phyloP scores from a whole-genome alignment of 768 basidiomycete species.

The Pulveroboletus sp. region DNA sequence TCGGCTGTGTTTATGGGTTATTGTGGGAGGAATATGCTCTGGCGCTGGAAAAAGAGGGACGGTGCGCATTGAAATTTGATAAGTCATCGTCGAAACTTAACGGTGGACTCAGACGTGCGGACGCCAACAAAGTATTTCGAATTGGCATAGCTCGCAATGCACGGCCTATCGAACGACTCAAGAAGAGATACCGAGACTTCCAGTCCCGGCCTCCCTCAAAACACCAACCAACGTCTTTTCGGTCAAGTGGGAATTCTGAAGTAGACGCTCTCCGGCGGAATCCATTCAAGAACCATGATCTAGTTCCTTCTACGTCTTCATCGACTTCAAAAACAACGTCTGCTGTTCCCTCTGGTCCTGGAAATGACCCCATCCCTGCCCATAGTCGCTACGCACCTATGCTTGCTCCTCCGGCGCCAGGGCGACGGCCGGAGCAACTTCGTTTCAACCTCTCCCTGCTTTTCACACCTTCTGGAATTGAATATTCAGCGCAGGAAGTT shows the following conservation, averaged over 20 bases:
- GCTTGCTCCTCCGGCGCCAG: conserved; percentile 63
- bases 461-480: conserved; percentile 70
- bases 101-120: conserved; percentile 46
- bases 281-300: conserved; percentile 35
- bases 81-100: conserved; percentile 4
- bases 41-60: conserved; percentile 67
- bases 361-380: conserved; percentile 32
- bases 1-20: conserved; percentile 71
- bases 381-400: conserved; percentile 62
- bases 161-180: conserved; percentile 79
- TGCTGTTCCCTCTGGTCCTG: conserved; percentile 30
- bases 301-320: conserved; percentile 31
- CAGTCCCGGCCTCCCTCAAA: conserved; percentile 44
- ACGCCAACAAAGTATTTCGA: conserved; percentile 78
- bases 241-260: conserved; percentile 25
- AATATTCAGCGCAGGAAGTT: conserved; percentile 84
- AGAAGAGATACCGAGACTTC: conserved; percentile 77
- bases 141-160: conserved; percentile 79
- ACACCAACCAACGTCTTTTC: conserved; percentile 22
- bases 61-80: conserved; percentile 44
- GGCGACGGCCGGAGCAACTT: conserved; percentile 67
- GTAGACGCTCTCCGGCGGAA: conserved; percentile 30
- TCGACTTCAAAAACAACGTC: conserved; percentile 18
- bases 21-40: conserved; percentile 91
- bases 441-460: conserved; percentile 65